Base-by-base conservation (phyloP, 805 yeast species). In the Candida qinlingensis region DNA sequence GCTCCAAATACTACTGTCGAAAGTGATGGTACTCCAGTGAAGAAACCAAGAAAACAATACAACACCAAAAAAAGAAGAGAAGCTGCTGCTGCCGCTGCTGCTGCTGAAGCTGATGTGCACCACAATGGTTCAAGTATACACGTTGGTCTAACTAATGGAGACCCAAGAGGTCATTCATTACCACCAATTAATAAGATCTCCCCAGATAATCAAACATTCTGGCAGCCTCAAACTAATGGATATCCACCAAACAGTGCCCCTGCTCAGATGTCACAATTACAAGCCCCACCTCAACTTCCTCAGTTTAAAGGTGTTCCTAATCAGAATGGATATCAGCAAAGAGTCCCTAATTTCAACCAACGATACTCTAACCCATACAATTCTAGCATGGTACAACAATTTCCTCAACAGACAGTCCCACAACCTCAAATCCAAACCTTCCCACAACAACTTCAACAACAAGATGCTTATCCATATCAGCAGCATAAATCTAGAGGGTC, bases 401-500 rank as follows among this genome's bases (percentile, higher is more conserved):
- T 30, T 56, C 64, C 31, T 33, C 57, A 35, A 51, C 64, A 7
- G 51, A 65, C n/a, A 51, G 61, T 39, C 29, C 53, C 49, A 37
- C 62, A 57, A 38, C 57, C 44, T 5, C 49, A 47, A 31, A 47
- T 48, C 37, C 59, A 51, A 37, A 49, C 41, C 19, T 56, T 51
- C 37, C 60, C 51, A 57, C 49, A 57, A 29, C 59, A 54, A 26
- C 63, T 56, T 31, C 64, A 54, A 29, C 64, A 57, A 34, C 64
- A 54, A 46, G 33, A 34, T 3, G 59, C 39, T 13, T 44, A 44
- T 37, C 40, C 54, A 41, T 48, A 59, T 41, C 55, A 55, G 33
- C 60, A 61, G 33, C 63, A 63, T 49, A 63, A 56, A 46, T 52
- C 59, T 25, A 55, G 53, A 47, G 54, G 53, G 10, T 60, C 64